phyloP scores from a whole-genome alignment of 2,329 filamentous ascomycete species.

The Blastomyces gilchristii region DNA sequence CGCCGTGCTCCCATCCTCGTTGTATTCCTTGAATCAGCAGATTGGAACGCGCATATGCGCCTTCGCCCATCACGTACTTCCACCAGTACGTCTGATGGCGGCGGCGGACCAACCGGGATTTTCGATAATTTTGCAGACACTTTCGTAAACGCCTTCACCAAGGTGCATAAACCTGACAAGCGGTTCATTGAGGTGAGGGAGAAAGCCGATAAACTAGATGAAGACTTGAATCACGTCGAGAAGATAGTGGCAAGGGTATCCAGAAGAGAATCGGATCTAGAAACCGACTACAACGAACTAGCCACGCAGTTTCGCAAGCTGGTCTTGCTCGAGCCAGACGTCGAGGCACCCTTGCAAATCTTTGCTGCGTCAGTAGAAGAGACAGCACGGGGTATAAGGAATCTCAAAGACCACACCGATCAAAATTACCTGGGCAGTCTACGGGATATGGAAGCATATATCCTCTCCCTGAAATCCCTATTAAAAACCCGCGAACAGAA shows the following conservation, averaged over 20 bases:
- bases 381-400: conserved; percentile 64
- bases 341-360: conserved; percentile 69
- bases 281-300: conserved; percentile 78
- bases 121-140: conserved; percentile 94
- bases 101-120: conserved; percentile 49
- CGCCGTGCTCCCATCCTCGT: conserved; percentile 73
- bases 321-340: conserved; percentile 74
- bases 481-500: conserved; percentile 94
- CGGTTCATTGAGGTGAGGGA: conserved; percentile 92
- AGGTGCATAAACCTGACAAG: conserved; percentile 88
- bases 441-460: conserved; percentile 93
- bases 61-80: conserved; percentile 59
- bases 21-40: conserved; percentile 79
- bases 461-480: conserved; percentile 71
- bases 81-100: conserved; percentile 33
- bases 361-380: conserved; percentile 83
- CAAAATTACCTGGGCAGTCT: conserved; percentile 90
- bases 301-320: conserved; percentile 93
- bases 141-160: conserved; percentile 94
- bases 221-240: conserved; percentile 84
- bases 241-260: conserved; percentile 91
- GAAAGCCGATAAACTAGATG: conserved; percentile 84
- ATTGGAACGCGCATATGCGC: conserved; percentile 96
- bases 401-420: conserved; percentile 83
- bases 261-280: conserved; percentile 75